phyloP scores from a whole-genome alignment of 2,329 filamentous ascomycete species.

The Ophiostoma ulmi region DNA sequence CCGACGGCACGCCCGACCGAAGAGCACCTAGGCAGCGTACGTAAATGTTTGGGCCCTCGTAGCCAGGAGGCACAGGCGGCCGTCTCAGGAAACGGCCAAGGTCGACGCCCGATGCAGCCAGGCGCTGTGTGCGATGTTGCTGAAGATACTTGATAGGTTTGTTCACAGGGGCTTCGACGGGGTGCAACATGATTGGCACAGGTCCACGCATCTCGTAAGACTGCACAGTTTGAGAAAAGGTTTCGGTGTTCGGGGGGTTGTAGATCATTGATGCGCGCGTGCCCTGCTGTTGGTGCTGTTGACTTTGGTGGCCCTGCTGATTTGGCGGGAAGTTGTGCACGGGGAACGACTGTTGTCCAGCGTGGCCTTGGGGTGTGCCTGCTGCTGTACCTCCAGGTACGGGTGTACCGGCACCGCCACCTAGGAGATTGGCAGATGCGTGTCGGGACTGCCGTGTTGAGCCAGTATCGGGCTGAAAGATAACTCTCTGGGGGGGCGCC shows the following conservation, averaged over 20 bases:
- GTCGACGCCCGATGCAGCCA: constrained; percentile 40
- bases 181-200: constrained; percentile 61
- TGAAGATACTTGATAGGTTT: constrained; percentile 63
- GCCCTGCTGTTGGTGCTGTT: constrained; percentile 23
- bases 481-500: constrained; percentile 76
- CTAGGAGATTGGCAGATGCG: constrained; percentile 42
- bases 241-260: constrained; percentile 52
- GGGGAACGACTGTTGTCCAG: constrained; percentile 29
- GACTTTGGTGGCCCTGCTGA: constrained; percentile 15
- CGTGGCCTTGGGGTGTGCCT: constrained; percentile 25
- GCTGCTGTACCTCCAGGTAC: background rate
- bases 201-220: constrained; percentile 62
- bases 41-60: constrained; percentile 83
- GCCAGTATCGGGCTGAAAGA: constrained; percentile 76
- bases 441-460: constrained; percentile 60
- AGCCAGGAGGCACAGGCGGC: constrained; percentile 50
- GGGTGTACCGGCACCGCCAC: background rate
- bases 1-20: constrained; percentile 69
- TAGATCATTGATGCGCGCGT: constrained; percentile 36
- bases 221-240: constrained; percentile 56
- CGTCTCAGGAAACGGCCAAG: constrained; percentile 48
- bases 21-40: constrained; percentile 79
- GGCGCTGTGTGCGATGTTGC: constrained; percentile 45
- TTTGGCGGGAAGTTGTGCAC: constrained; percentile 19
- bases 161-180: constrained; percentile 69